Base-by-base conservation (phyloP, 306 rosid species). In the Dryas drummondii region DNA sequence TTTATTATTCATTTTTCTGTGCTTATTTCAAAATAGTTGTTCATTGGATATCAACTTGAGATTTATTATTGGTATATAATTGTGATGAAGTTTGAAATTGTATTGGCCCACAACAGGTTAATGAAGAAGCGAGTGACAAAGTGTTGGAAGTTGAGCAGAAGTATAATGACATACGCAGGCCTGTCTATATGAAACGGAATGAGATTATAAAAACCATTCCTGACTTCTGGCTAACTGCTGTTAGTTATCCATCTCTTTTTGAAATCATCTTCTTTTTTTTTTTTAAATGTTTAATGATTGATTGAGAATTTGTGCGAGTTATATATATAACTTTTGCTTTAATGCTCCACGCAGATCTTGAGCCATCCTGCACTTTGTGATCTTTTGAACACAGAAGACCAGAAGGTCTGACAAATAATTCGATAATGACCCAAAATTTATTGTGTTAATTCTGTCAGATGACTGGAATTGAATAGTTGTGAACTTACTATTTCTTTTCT, bases 201-300 rank as follows among this genome's bases (percentile, higher is more conserved):
- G 93, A 88, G 9, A 79, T 92, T 32, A 85, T 90, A 84, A 87
- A 88, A 76, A 54, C 85, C 59, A 92, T 92, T 82, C 94, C 96
- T n/a, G 92, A 92, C 82, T 90, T 92, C 79, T 92, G 96, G 97
- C 53, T 87, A 57, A 94, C 96, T 80, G 92, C 97, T 68, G 98
- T 91, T 61, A 84, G 98, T 88, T 66, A 72, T 78, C n/a, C 57
- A 7, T 27, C 8, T 4, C 9, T n/a, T 40, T 57, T 55, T 0
- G 5, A 16, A 72, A 8, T 19, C 44, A n/a, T 56, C 27, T 11
- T 32, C 1, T 1, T 32, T 2, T 32, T 32, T 32, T 45, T 9
- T 70, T 15, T 10, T 40, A 52, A 4, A 22, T 13, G 8, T 45
- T 12, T 70, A 68, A 71, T 22, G 44, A 45, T 60, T 19, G 11